These are phyloP conservation scores for Graphilbum fragrans DNA, from an alignment of 2,329 filamentous ascomycete genomes.

Conservation along the genomic window DNA sequence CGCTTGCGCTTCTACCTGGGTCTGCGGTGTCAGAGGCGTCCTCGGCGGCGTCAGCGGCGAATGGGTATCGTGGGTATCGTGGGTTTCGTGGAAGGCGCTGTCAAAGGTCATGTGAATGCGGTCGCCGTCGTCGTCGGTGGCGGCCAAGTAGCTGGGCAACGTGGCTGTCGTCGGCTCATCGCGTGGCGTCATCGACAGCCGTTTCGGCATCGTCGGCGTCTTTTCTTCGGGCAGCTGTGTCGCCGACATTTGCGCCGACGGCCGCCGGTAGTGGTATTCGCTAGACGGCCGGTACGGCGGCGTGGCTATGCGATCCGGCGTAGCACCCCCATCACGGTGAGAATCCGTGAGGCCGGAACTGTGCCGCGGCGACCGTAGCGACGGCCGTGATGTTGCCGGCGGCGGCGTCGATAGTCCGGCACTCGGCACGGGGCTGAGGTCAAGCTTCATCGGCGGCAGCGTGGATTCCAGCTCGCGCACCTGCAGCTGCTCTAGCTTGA, in stretches of 20 bases:
- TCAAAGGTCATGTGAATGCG: constrained; percentile 63
- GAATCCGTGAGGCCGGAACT: constrained; percentile 3
- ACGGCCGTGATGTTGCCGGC: constrained; percentile 17
- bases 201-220: constrained; percentile 14
- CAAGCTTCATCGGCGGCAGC: constrained; percentile 78
- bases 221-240: background rate
- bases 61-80: background rate
- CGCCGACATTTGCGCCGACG: too few relatives aligned
- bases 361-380: constrained; percentile 18
- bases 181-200: background rate
- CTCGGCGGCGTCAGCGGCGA: background rate
- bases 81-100: constrained; percentile 38
- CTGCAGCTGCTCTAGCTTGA: constrained; percentile 31
- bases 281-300: constrained; percentile 6
- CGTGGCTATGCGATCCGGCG: too few relatives aligned
- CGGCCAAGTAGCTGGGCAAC: background rate
- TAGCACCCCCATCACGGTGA: too few relatives aligned
- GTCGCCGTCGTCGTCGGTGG: constrained; percentile 23
- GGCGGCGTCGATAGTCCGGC: constrained; percentile 14
- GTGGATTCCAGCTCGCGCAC: constrained; percentile 80
- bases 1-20: constrained; percentile 3
- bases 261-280: too few relatives aligned
- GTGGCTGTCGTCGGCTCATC: background rate
- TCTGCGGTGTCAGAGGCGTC: background rate
- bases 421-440: constrained; percentile 25